Conservation (phyloP, 2,329 filamentous ascomycete genomes). For the Parafenestella ontariensis region DNA sequence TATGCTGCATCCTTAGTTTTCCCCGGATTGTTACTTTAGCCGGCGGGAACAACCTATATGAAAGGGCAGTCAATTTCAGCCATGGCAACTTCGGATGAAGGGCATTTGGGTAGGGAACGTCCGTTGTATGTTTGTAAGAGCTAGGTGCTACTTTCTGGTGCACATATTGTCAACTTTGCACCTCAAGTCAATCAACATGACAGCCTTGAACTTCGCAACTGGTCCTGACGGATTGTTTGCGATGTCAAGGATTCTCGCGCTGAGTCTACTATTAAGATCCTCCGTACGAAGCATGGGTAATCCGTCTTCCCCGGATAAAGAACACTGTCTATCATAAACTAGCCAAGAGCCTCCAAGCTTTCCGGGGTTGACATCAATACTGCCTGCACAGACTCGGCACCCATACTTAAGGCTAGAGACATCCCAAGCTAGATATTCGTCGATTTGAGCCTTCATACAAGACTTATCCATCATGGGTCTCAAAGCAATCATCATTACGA, state of each 20-base stretch:
- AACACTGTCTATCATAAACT: conserved; percentile 33
- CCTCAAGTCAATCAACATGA: not conserved
- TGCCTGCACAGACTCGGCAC: not conserved
- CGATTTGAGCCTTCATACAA: not conserved
- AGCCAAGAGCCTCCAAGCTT: conserved; percentile 37
- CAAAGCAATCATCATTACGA: conserved; percentile 28
- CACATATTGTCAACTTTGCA: not conserved
- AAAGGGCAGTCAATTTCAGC: not conserved
- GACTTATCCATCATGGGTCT: conserved; percentile 28
- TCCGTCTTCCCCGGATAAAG: conserved; percentile 22
- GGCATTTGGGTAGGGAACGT: not conserved
- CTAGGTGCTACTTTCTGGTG: not conserved
- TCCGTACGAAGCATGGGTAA: not conserved
- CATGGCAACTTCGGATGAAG: not conserved
- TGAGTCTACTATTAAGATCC: not conserved
- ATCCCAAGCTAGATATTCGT: not conserved
- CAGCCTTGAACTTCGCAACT: not conserved
- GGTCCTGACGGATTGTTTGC: no score
- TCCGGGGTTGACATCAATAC: conserved; percentile 6
- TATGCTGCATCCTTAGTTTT: not conserved
- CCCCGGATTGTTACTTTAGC: not conserved
- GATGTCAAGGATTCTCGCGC: not conserved
- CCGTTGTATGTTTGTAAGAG: not conserved
- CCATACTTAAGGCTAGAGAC: conserved; percentile 23
- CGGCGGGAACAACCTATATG: not conserved